Percentiles rank a stretch among this genome's conserved stretches.
These are phyloP conservation scores for Suhomyces yuchorum DNA, from an alignment of 1,139 yeast species.

Conservation along the genomic window DNA sequence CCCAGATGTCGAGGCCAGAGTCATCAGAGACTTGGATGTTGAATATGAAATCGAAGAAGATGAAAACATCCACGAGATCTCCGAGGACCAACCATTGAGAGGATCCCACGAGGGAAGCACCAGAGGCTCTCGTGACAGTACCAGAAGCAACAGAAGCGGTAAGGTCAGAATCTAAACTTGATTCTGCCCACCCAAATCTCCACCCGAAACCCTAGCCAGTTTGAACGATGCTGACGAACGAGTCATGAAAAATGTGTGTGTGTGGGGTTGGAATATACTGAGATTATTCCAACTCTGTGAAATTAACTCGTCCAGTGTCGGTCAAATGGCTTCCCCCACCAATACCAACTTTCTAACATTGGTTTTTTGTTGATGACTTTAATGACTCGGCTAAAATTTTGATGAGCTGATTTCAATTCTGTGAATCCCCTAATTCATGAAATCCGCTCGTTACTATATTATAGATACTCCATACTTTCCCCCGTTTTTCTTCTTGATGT, in stretches of 20 bases:
- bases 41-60: conserved; percentile 29
- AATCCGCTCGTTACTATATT: not conserved
- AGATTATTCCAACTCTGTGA: conserved; percentile 12
- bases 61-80: conserved; percentile 2
- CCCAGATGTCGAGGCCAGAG: conserved; percentile 56
- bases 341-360: conserved; percentile 2
- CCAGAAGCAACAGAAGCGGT: conserved; percentile 7
- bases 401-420: not conserved
- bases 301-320: conserved; percentile 9
- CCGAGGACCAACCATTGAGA: conserved; percentile 12
- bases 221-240: not conserved
- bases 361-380: conserved; percentile 11
- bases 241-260: conserved; percentile 20
- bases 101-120: conserved; percentile 9
- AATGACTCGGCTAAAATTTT: conserved; percentile 12
- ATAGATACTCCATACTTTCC: conserved; percentile 15
- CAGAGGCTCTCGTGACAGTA: conserved; percentile 7
- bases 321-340: conserved; percentile 3
- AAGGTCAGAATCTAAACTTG: conserved; percentile 3
- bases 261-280: conserved; percentile 16
- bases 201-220: conserved; percentile 1
- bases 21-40: conserved; percentile 50
- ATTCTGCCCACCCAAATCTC: not conserved
- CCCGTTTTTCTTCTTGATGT: conserved; percentile 9
- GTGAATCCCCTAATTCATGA: conserved; percentile 5